These are phyloP conservation scores for Perkinsus olseni DNA, from an alignment of 169 alveolate genomes.

Conservation along the genomic window DNA sequence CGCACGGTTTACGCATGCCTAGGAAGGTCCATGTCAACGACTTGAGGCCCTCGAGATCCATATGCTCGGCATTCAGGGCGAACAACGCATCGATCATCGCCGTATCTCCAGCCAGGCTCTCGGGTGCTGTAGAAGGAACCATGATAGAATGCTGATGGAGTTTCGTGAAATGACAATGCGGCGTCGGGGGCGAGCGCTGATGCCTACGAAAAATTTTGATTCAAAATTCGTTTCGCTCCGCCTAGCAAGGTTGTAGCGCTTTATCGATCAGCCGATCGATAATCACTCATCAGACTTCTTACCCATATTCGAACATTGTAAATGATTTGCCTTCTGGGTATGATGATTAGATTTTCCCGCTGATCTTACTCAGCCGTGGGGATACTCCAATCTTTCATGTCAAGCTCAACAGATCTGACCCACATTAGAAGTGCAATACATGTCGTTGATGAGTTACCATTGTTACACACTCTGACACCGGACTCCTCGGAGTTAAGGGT, in stretches of 20 bases:
- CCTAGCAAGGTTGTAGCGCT: not conserved
- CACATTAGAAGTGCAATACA: not conserved
- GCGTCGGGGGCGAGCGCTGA: too few species aligned
- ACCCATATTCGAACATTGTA: not conserved
- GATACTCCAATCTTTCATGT: not conserved
- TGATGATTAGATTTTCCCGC: not conserved
- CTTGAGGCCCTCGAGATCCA: not conserved
- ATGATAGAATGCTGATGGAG: too few species aligned
- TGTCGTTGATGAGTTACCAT: not conserved
- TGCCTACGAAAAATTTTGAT: too few species aligned
- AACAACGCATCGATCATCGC: not conserved
- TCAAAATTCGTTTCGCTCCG: too few species aligned
- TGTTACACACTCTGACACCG: not conserved
- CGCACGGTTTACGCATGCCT: not conserved
- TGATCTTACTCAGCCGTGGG: slow-evolving; percentile 4
- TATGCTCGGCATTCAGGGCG: not conserved
- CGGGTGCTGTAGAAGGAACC: not conserved
- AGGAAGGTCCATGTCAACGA: not conserved
- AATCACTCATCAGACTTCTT: not conserved
- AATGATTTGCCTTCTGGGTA: not conserved
- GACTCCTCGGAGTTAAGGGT: not conserved
- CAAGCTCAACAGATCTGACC: slow-evolving; percentile 3
- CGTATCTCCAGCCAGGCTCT: not conserved
- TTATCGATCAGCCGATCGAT: not conserved
- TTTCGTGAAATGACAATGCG: too few species aligned